Base-by-base conservation (phyloP, 2,329 filamentous ascomycete species). In the Plenodomus lindquistii region DNA sequence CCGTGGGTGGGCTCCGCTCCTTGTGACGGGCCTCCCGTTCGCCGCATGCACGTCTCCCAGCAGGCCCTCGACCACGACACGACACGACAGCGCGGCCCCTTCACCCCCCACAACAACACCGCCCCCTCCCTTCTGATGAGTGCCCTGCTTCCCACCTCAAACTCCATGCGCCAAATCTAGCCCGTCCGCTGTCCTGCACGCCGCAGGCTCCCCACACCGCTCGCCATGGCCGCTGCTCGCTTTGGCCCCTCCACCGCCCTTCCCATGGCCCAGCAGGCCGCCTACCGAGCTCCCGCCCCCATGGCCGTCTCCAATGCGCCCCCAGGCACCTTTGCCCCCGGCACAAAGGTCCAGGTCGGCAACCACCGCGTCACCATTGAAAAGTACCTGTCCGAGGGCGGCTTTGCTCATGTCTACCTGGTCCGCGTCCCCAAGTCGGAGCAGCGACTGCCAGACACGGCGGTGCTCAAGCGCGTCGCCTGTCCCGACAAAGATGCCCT, bases 361-460 rank as follows among this genome's bases (percentile, higher is more conserved):
- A 85, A 83, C 70, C 94, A 99, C 73, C 87, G 91, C 57, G 92
- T 97, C 51, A 83, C 95, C 42, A 95, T 99, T 61, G 91, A 97
- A 70, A 94, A 93, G 73, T 99, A 99, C 75, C 86, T 99, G 40
- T 97, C 94, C 55, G 94, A 99, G 77, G 94, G 94, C 60, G 94
- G 94, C 35, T 99, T 99, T 69, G 94, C 94, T 63, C 94, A 99
- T 74, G 94, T 99, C 66, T 99, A 99, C 76, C 86, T 97, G 41
- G 94, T 97, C 70, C 91, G 89, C 72, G 79, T 97, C 52, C 85
- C 91, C 43, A 71, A 67, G 27, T 82, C 86, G 60, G 81, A 89
- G 47, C 79, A 92, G 66, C 84, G 89, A 71, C 88, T 89, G 54
- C 87, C 88, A 57, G 88, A 95, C 62, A 79, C 85, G 63, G 91